Evolutionary conservation across 441 rosid species (phyloP).

Genomic region (Populus hybrid): DNA sequence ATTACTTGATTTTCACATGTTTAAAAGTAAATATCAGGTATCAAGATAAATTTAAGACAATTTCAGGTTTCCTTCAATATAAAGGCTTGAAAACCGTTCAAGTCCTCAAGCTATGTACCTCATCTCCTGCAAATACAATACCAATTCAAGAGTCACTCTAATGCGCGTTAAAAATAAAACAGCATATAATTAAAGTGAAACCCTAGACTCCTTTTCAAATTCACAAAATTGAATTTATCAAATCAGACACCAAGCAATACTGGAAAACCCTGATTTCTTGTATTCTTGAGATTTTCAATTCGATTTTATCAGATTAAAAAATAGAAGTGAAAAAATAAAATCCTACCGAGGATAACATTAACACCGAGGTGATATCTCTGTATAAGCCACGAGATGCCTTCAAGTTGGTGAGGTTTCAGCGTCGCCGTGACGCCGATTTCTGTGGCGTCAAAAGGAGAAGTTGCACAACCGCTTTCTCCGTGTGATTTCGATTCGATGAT

Average conservation of each 20-base stretch:
- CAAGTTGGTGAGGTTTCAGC: conserved; percentile 74
- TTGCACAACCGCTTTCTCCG: conserved; percentile 2
- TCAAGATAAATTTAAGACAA: neutral
- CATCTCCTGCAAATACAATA: conserved; percentile 64
- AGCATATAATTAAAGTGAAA: neutral
- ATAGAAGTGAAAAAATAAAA: neutral
- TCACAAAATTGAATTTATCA: neutral
- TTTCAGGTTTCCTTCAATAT: neutral
- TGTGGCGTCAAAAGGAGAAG: conserved; percentile 22
- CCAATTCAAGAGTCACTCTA: neutral
- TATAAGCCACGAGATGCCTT: conserved; percentile 80
- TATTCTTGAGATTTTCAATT: neutral
- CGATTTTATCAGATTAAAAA: neutral
- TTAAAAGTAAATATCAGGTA: neutral
- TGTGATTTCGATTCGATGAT: conserved; percentile 40
- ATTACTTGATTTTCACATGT: neutral
- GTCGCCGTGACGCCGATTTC: conserved; percentile 58
- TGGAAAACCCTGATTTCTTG: neutral
- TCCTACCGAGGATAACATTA: conserved; percentile 64
- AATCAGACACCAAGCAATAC: neutral
- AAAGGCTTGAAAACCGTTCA: neutral
- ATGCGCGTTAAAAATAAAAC: neutral
- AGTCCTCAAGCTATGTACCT: conserved; percentile 36
- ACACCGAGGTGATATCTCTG: conserved; percentile 65
- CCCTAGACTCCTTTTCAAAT: neutral